Base-by-base conservation (phyloP, 345 rosid genomes). In the Populus alba region DNA sequence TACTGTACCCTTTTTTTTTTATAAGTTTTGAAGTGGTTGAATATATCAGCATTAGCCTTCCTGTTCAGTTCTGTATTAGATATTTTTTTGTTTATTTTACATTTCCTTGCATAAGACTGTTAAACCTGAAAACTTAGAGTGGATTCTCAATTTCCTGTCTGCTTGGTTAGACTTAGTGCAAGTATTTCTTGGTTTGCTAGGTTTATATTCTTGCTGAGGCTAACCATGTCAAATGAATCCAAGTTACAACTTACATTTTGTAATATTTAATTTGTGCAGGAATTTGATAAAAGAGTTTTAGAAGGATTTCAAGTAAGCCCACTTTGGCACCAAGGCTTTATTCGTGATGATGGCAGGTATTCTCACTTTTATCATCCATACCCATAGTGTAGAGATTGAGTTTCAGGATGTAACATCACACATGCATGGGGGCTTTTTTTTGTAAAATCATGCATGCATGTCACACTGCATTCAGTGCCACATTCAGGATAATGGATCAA, bases 251-350 rank as follows among this genome's bases (percentile, higher is more conserved):
- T 35, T 17, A 15, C 39, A 62, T 61, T 51, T 67, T 83, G 43
- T 33, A 55, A n/a, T 39, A 27, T 43, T n/a, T 68, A 43, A 41
- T 86, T 61, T 65, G 35, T 75, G 65, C 84, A 95, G 99, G 99
- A 92, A 66, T 95, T 95, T 73, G 89, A 87, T 67, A 78, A 63
- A 69, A 88, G 88, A 79, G 97, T 95, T 31, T 81, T 75, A 16
- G 91, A 95, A 90, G 99, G 99, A 61, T 95, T 93, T 82, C 99
- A 95, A 90, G 98, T 87, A 66, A 93, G 86, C 73, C 99, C 99
- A 78, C 75, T 91, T 75, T 95, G 99, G 98, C 87, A 95, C 86
- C 98, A 95, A 90, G 99, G 99, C 77, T 91, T 84, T 82, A 93
- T 95, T 81, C 75, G 84, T 66, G 97, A 93, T 82, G 92, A 90